Evolutionary conservation across 1,284 basidiomycete genomes (phyloP), one percentile per base, ranked within the genome.

Genomic region (Sparassis latifolia): DNA sequence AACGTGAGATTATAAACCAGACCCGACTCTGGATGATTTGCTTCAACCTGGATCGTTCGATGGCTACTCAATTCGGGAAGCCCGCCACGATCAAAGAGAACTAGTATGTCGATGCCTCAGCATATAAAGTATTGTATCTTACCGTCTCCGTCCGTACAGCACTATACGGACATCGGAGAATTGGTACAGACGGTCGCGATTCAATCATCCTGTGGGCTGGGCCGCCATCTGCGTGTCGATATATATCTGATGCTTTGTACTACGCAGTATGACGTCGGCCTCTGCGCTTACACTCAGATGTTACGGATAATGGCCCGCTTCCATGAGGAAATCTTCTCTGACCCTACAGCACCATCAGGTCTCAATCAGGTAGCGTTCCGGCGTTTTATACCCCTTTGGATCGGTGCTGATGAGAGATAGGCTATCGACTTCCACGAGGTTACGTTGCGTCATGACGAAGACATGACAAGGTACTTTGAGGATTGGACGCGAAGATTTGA

Each of bases 11-110:
- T 42, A 66, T 93, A 59, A 93, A 93, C 65, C 80, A 85, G 52
- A 82, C 80, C 40, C 74, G 91, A 12, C 82, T 88, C 27, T 93
- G 90, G 91, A 80, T 92, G 76, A 85, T 89, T 51, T 92, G 90
- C 66, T 92, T 86, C 69, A 89, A 89, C 63, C 60, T 92, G 48
- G 91, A 93, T 66, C 79, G 87, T 20, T 89, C 85, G 33, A 87
- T 84, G 2, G 82, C 89, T 9, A 89, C 89, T 12, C 91, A 93
- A 66, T 89, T 91, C 62, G 90, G 91, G 27, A 92, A 92, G 66
- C 88, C 89, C 2, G 84, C 84, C 29, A 90, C 88, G 29, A 86
- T 94, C 62, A 87, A 86, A 63, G 90, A 92, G 60, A 88, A 92
- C 62, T 89, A 78, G 83, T 86, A 59, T 53, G 81, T 73, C 0